Evolutionary conservation across 1,139 yeast genomes (phyloP), one percentile per base, ranked within the genome.

Genomic region (Geotrichum europaeum): DNA sequence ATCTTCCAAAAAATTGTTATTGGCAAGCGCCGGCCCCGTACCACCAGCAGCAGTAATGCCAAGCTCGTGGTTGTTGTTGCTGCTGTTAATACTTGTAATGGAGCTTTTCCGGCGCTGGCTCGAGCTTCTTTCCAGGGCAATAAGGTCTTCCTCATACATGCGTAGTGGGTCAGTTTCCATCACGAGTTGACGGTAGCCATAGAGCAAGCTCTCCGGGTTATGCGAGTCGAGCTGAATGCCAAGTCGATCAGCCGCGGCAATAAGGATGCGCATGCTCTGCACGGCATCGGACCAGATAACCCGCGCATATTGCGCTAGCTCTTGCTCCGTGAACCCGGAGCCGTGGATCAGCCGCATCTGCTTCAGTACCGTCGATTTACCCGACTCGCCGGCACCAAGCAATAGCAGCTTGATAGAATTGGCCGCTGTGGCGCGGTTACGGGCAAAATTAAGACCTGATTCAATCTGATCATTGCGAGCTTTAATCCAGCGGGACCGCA

Each of bases 271-370:
- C 96, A 94, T 92, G 47, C 92, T 83, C 67, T 90, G 96, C 58
- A 92, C 83, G 1, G 95, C 85, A 74, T 94, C 98, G 34, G 89
- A 88, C 97, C 97, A 94, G 32, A 95, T 89, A n/a, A 94, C 89
- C 66, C 90, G 92, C 10, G 89, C 75, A 72, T 91, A 95, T 70
- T 89, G 95, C 55, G 79, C 73, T 59, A 96, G 78, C 72, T 95
- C 99, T 66, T 84, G 88, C 53, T 82, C 82, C 1, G 87, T 80
- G 74, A 92, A 94, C 4, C 97, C 96, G 34, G 89, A 87, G 65
- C 90, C 89, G 73, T 94, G 98, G 58, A 91, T 74, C 40, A 94
- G 77, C 68, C 88, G 84, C 84, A 94, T 83, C 72, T 95, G 99
- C 73, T 94, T 95, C 64, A 94, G 77, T n/a, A 94, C 96, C 0